Evolutionary conservation across 1,139 yeast species (phyloP).

Genomic region (Tardiomyces depauwii): DNA sequence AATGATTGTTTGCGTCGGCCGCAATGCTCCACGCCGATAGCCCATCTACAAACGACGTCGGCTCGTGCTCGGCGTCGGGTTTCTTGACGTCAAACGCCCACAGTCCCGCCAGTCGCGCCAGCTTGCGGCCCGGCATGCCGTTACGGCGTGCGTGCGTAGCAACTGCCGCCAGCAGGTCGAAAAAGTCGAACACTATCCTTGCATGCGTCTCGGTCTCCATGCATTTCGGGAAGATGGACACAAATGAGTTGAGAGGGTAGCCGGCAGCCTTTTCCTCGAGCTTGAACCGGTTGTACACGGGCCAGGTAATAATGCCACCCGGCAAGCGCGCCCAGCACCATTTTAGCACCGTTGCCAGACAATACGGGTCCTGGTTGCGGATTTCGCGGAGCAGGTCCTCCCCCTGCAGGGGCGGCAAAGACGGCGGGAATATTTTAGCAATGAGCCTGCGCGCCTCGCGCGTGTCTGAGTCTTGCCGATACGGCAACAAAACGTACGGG

Average conservation of each 20-base stretch:
- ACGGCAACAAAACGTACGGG: conserved; percentile 23
- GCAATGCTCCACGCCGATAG: conserved; percentile 58
- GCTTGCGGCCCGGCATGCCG: conserved; percentile 67
- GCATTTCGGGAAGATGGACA: conserved; percentile 75
- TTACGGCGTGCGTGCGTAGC: conserved; percentile 77
- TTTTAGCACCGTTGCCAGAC: conserved; percentile 61
- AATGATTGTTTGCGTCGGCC: conserved; percentile 77
- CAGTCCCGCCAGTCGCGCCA: conserved; percentile 70
- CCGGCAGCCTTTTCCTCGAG: conserved; percentile 47
- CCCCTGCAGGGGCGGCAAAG: conserved; percentile 16
- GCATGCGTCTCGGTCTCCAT: conserved; percentile 80
- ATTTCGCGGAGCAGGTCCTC: conserved; percentile 19
- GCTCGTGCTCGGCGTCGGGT: conserved; percentile 16
- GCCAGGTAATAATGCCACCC: conserved; percentile 79
- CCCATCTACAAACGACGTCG: conserved; percentile 52
- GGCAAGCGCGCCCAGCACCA: conserved; percentile 80
- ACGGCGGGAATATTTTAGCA: conserved; percentile 16
- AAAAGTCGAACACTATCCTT: conserved; percentile 75
- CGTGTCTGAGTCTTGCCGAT: conserved; percentile 13
- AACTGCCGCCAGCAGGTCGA: conserved; percentile 68
- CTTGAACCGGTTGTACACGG: conserved; percentile 61
- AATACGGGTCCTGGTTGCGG: conserved; percentile 25
- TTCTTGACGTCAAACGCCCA: conserved; percentile 65
- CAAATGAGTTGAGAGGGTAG: conserved; percentile 61
- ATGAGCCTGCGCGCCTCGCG: conserved; percentile 16